Evolutionary conservation across 139 green algal genomes (phyloP).

Genomic region (Deuterostichococcus epilithicus): DNA sequence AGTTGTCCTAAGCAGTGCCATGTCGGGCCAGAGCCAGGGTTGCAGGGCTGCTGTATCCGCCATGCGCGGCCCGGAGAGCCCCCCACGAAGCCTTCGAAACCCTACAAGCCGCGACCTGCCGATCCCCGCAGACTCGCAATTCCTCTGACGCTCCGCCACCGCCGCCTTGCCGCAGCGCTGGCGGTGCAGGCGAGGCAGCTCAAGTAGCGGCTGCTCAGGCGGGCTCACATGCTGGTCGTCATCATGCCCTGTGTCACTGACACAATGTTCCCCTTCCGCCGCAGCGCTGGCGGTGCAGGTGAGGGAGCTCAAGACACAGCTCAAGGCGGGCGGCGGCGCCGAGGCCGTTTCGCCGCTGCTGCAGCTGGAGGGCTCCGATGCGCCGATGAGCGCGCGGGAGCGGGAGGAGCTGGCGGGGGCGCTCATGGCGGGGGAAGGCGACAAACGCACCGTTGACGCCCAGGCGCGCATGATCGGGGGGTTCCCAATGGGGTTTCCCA

Average conservation of each 20-base stretch:
- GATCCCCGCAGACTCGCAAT: too few relatives aligned
- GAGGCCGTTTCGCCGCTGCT: not conserved
- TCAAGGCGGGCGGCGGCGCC: not conserved
- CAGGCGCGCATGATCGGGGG: too few relatives aligned
- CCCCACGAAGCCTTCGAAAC: not conserved
- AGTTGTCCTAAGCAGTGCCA: not conserved
- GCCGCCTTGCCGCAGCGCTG: too few relatives aligned
- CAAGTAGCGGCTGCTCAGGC: not conserved
- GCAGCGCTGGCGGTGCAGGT: slow-evolving; percentile 25
- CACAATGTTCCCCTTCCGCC: not conserved
- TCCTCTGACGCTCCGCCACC: too few relatives aligned
- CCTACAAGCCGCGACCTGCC: too few relatives aligned
- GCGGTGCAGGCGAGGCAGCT: too few relatives aligned
- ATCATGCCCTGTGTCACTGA: not conserved
- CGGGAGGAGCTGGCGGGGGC: slow-evolving; percentile 11
- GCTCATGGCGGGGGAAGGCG: slow-evolving; percentile 20
- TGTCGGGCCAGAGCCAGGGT: not conserved
- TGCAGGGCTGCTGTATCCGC: not conserved
- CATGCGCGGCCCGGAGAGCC: not conserved
- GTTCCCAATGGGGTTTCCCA: too few relatives aligned
- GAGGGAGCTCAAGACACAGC: slow-evolving; percentile 26
- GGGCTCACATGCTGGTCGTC: not conserved
- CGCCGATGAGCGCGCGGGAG: not conserved
- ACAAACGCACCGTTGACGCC: slow-evolving; percentile 15
- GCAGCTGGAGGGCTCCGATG: not conserved